A percentile compares a stretch with the other conserved stretches of the same genome.
phyloP scores from a whole-genome alignment of 2,329 filamentous ascomycete species.

The Penicillium sp. region DNA sequence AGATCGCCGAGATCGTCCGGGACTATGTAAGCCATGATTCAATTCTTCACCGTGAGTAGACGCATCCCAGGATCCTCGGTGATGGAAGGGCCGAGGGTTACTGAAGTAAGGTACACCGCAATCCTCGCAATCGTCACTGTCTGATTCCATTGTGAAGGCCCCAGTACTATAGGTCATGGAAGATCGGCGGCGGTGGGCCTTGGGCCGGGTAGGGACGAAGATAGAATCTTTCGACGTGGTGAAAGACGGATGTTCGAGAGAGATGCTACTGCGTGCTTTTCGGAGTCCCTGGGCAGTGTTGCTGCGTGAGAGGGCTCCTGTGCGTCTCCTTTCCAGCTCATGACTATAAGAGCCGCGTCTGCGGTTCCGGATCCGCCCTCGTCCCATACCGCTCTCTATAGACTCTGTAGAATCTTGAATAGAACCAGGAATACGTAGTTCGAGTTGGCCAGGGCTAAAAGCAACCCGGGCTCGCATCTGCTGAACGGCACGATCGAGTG shows the following conservation, averaged over 20 bases:
- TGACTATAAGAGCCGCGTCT: constrained; percentile 39
- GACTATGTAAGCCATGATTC: constrained; percentile 14
- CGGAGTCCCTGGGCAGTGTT: constrained; percentile 13
- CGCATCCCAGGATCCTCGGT: constrained; percentile 21
- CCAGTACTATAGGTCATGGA: constrained; percentile 22
- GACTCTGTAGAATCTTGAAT: constrained; percentile 24
- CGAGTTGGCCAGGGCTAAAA: constrained; percentile 36
- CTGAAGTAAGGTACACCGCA: constrained; percentile 9
- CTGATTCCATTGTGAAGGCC: constrained; percentile 23
- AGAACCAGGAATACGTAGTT: constrained; percentile 25
- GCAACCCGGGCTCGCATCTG: constrained; percentile 46
- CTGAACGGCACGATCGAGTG: constrained; percentile 57
- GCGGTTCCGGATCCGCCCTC: constrained; percentile 29
- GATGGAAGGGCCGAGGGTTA: constrained; percentile 1
- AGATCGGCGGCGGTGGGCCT: constrained; percentile 23
- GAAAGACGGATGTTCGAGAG: constrained; percentile 23
- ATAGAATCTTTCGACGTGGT: constrained; percentile 16
- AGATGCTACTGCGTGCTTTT: constrained; percentile 30
- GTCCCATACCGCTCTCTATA: constrained; percentile 29
- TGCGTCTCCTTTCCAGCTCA: constrained; percentile 32
- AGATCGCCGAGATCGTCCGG: constrained; percentile 28
- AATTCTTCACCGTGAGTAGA: constrained; percentile 7
- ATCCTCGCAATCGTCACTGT: constrained; percentile 30
- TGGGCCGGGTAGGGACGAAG: constrained; percentile 10
- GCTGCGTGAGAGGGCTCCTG: constrained; percentile 14